A percentile compares a stretch with the other conserved stretches of the same genome.
phyloP scores from a whole-genome alignment of 805 yeast species.

The Pichia rugopelliculosa region DNA sequence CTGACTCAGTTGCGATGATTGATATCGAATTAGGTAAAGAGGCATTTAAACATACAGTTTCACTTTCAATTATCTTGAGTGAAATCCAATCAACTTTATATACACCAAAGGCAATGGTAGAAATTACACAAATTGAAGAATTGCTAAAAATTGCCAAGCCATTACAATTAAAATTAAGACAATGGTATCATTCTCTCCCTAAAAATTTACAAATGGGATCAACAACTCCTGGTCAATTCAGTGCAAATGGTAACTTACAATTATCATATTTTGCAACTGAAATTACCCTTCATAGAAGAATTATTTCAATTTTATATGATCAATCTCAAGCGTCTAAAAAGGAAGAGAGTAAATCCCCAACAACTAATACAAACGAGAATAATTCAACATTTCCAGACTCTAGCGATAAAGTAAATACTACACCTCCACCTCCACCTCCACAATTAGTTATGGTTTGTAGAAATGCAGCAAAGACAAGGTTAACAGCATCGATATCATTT shows the following conservation, averaged over 20 bases:
- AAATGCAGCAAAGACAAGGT: constrained; percentile 75
- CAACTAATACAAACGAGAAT: background rate
- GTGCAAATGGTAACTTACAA: constrained; percentile 72
- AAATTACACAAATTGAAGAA: constrained; percentile 51
- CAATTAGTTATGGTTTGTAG: constrained; percentile 65
- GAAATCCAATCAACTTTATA: constrained; percentile 69
- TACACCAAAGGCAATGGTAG: constrained; percentile 57
- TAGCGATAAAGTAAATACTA: background rate
- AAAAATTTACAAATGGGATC: constrained; percentile 54
- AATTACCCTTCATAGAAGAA: constrained; percentile 74
- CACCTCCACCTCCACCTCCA: constrained; percentile 32
- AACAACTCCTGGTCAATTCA: constrained; percentile 52
- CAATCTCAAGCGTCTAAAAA: constrained; percentile 9
- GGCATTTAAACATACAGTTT: constrained; percentile 60
- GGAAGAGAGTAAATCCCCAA: background rate
- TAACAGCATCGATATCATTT: constrained; percentile 76
- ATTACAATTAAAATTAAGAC: constrained; percentile 57
- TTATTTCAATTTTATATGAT: constrained; percentile 46
- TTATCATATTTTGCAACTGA: constrained; percentile 87
- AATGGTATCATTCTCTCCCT: constrained; percentile 74
- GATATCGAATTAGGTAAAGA: constrained; percentile 67
- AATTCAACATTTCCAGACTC: background rate
- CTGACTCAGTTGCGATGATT: constrained; percentile 9
- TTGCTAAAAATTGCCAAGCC: constrained; percentile 77
- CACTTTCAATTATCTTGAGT: constrained; percentile 58